phyloP scores from a whole-genome alignment of 1,139 yeast genomes.

The Yamadazyma membranifaciens region DNA sequence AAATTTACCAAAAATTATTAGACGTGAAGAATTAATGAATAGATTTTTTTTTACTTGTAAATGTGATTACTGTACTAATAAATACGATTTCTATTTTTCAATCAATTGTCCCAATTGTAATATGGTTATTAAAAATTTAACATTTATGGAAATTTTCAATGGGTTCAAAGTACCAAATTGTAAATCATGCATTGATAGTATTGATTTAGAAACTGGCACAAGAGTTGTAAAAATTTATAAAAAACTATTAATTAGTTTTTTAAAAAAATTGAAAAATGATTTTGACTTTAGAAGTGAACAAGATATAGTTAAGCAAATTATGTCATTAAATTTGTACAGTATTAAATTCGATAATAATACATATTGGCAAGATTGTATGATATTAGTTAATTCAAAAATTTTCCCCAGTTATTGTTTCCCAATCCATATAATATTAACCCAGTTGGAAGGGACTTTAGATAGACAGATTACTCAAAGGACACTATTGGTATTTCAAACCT shows the following conservation, averaged over 20 bases:
- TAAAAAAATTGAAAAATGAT: background rate
- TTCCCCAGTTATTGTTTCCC: constrained; percentile 20
- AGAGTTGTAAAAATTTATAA: background rate
- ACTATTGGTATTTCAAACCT: background rate
- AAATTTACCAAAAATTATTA: constrained; percentile 21
- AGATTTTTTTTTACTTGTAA: constrained; percentile 32
- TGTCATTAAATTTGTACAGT: background rate
- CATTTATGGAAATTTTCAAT: constrained; percentile 2
- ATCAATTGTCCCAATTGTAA: constrained; percentile 21
- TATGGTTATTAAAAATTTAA: constrained; percentile 8
- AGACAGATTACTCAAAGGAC: background rate
- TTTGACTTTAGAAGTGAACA: background rate
- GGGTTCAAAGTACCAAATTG: background rate
- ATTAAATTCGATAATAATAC: background rate
- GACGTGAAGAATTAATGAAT: constrained; percentile 18
- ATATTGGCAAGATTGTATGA: constrained; percentile 2
- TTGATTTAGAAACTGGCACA: background rate
- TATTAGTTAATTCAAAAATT: constrained; percentile 8
- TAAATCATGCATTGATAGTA: background rate
- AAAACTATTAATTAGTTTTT: background rate
- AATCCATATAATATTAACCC: constrained; percentile 9
- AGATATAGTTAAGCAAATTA: background rate
- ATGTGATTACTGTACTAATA: constrained; percentile 26
- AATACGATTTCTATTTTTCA: constrained; percentile 21
- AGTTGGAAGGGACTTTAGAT: background rate